These are phyloP conservation scores for Blastobotrys aristatus DNA, from an alignment of 1,139 yeast species.

Conservation along the genomic window DNA sequence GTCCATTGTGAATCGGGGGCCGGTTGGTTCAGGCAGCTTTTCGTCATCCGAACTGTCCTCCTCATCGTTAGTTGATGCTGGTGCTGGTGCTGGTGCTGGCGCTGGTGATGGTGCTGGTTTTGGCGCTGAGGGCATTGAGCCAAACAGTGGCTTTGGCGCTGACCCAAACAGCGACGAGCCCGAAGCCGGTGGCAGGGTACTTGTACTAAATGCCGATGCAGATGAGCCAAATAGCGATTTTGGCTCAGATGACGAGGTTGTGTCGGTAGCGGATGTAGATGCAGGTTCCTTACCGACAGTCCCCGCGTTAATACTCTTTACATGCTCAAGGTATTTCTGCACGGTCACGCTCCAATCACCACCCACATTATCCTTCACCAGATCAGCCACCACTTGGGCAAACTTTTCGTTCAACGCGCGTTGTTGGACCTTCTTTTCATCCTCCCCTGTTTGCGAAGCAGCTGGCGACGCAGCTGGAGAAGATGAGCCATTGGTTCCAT, in stretches of 20 bases:
- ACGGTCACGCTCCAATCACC: conserved; percentile 56
- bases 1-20: conserved; percentile 23
- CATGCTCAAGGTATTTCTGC: conserved; percentile 56
- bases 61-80: neutral
- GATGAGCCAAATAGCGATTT: neutral
- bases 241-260: neutral
- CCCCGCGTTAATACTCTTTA: conserved; percentile 39
- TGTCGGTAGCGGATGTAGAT: neutral
- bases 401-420: conserved; percentile 66
- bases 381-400: conserved; percentile 44
- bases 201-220: too few relatives aligned
- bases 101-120: neutral
- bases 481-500: conserved; percentile 1
- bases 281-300: conserved; percentile 1
- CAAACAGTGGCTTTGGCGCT: neutral
- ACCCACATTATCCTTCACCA: conserved; percentile 44
- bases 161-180: neutral
- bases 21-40: conserved; percentile 21
- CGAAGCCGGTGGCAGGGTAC: too few relatives aligned
- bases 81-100: neutral
- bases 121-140: neutral
- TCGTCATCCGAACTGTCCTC: conserved; percentile 16
- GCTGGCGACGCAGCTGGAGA: neutral
- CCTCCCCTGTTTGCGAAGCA: neutral
- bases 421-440: conserved; percentile 18